Evolutionary conservation across 2,329 filamentous ascomycete species (phyloP).

Genomic region (Chaetomium strumarium): DNA sequence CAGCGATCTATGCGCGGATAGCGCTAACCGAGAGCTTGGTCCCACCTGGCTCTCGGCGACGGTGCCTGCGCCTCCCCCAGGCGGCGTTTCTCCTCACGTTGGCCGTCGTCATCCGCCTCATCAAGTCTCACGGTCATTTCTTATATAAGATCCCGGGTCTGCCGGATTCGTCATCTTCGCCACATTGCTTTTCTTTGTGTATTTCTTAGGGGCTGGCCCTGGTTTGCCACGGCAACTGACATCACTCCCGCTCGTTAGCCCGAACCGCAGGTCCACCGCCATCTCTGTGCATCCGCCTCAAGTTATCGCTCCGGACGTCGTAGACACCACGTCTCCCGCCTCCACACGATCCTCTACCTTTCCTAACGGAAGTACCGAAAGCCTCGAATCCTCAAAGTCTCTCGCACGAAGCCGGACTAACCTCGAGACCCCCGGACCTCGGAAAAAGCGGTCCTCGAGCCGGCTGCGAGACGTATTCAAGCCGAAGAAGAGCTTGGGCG

Average conservation of each 20-base stretch:
- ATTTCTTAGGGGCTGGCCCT: conserved; percentile 3
- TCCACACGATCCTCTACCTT: conserved; percentile 36
- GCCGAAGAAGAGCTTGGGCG: conserved; percentile 43
- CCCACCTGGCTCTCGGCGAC: neutral
- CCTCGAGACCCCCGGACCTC: conserved; percentile 38
- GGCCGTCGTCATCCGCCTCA: conserved; percentile 20
- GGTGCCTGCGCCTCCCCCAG: conserved; percentile 22
- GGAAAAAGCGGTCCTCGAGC: conserved; percentile 54
- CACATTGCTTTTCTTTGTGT: conserved; percentile 13
- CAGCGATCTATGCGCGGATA: neutral
- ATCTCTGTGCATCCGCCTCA: conserved; percentile 58
- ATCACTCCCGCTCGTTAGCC: conserved; percentile 13
- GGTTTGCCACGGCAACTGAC: conserved; percentile 11
- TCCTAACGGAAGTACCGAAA: conserved; percentile 30
- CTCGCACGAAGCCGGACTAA: conserved; percentile 32
- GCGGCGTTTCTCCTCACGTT: conserved; percentile 16
- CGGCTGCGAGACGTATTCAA: conserved; percentile 68
- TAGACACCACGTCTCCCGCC: conserved; percentile 29
- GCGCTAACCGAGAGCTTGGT: conserved; percentile 2
- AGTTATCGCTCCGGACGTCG: conserved; percentile 49
- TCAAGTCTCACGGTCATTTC: neutral
- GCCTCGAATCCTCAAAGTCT: conserved; percentile 28
- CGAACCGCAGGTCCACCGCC: conserved; percentile 38
- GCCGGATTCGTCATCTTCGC: conserved; percentile 5
- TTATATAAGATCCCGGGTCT: neutral